Evolutionary conservation across 306 rosid species (phyloP).

Genomic region (Quillaja saponaria): DNA sequence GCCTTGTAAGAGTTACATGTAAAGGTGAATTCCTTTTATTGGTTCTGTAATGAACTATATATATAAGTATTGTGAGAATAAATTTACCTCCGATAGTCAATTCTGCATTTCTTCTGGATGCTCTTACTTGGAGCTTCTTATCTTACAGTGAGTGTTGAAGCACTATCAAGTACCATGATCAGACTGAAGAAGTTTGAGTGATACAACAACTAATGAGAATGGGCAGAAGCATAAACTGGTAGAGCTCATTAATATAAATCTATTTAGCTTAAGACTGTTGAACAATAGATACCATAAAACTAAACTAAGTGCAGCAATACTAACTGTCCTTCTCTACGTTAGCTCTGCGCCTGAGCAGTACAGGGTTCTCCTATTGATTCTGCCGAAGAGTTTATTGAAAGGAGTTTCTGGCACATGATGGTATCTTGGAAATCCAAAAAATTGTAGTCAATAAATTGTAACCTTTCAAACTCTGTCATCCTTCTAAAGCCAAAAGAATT

Average conservation of each 20-base stretch:
- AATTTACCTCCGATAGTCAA: not conserved
- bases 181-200: too few species aligned
- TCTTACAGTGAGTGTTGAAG: too few species aligned
- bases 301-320: not conserved
- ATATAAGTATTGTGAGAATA: too few species aligned
- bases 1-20: too few species aligned
- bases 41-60: too few species aligned
- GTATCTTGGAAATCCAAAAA: conserved; percentile 50
- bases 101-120: not conserved
- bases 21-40: too few species aligned
- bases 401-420: conserved; percentile 52
- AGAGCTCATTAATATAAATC: too few species aligned
- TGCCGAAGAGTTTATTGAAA: conserved; percentile 17
- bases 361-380: not conserved
- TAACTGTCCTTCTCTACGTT: not conserved
- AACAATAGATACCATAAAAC: not conserved
- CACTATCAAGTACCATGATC: too few species aligned
- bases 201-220: too few species aligned
- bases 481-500: conserved; percentile 46
- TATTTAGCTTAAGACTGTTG: not conserved
- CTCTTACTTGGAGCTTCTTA: not conserved
- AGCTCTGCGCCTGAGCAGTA: not conserved
- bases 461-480: conserved; percentile 40
- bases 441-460: conserved; percentile 18
- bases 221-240: too few species aligned